Base-by-base conservation (phyloP, 2,329 filamentous ascomycete genomes). In the Cyclaneusma minus region DNA sequence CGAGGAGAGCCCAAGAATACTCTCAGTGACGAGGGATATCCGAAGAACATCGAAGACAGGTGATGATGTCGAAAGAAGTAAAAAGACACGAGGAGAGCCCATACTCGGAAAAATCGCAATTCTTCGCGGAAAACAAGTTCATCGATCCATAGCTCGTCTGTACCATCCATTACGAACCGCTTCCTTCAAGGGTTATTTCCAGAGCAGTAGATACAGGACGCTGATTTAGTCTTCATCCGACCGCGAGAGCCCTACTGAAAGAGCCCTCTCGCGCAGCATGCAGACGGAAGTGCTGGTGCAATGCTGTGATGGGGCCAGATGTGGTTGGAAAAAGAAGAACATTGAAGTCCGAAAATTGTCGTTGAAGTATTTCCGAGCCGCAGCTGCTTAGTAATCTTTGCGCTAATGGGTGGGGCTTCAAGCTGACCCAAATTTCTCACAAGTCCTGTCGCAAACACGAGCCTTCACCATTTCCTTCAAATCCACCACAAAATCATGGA, bases 141-240 rank as follows among this genome's bases (percentile, higher is more conserved):
- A n/a, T n/a, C n/a, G n/a, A 26, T 21, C 16, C 18, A 26, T 16
- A 9, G n/a, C 5, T 16, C 8, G 17, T 47, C 51, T 81, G 73
- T 81, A 67, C 71, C 73, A 66, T 72, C 71, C 71, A 72, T 75
- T 80, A 61, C 77, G 77, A 83, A 76, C 77, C 62, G 72, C 76
- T 57, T 72, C 72, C 70, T 68, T 81, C 77, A 82, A 61, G 61
- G 54, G 55, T 54, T 37, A 33, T 73, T 68, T 83, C 76, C 65
- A 79, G 73, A 73, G 76, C 72, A 80, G 77, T 74, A 83, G 77
- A 83, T 83, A 83, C 77, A 74, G 73, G 73, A 69, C 62, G 75
- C 68, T 51, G 42, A 53, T 68, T 52, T 40, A 55, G 79, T 70
- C 79, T 50, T 64, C 72, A 66, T 71, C 62, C 65, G 59, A 55